phyloP scores from a whole-genome alignment of 768 basidiomycete genomes.

The Boletus subcaerulescens region DNA sequence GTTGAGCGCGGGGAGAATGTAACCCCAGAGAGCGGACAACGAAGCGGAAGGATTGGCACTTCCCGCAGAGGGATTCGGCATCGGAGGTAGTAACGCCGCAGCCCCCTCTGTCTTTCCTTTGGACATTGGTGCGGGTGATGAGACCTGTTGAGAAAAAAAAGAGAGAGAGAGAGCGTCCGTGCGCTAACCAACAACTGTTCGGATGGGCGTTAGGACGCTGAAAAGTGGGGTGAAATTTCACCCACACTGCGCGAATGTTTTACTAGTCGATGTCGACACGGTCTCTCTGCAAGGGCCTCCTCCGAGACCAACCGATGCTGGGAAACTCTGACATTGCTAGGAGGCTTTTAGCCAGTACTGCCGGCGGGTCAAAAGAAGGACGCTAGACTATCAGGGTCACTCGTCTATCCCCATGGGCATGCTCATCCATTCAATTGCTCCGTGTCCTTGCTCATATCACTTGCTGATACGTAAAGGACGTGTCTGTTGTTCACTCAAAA shows the following conservation, averaged over 20 bases:
- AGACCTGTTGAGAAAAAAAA: not conserved
- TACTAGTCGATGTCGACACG: slow-evolving; percentile 5
- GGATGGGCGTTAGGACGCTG: slow-evolving; percentile 8
- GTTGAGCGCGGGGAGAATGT: slow-evolving; percentile 70
- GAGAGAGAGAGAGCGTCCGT: not conserved
- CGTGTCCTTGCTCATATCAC: too few relatives aligned
- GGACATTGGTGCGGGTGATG: slow-evolving; percentile 17
- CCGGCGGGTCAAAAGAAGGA: too few relatives aligned
- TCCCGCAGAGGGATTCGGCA: slow-evolving; percentile 55
- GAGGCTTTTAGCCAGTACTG: not conserved
- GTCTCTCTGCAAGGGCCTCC: not conserved
- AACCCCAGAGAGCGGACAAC: slow-evolving; percentile 69
- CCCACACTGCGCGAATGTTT: slow-evolving; percentile 3
- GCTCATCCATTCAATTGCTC: too few relatives aligned
- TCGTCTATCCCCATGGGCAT: too few relatives aligned
- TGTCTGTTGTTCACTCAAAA: too few relatives aligned
- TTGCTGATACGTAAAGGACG: too few relatives aligned
- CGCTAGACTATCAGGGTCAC: too few relatives aligned
- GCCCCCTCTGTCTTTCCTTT: slow-evolving; percentile 24
- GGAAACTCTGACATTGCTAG: slow-evolving; percentile 1
- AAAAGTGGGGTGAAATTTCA: not conserved
- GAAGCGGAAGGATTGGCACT: slow-evolving; percentile 76
- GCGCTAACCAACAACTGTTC: slow-evolving; percentile 6
- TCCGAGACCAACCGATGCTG: slow-evolving; percentile 12
- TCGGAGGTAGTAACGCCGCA: slow-evolving; percentile 30